Base-by-base conservation (phyloP, 768 basidiomycete genomes). In the Termitomyces sp. region DNA sequence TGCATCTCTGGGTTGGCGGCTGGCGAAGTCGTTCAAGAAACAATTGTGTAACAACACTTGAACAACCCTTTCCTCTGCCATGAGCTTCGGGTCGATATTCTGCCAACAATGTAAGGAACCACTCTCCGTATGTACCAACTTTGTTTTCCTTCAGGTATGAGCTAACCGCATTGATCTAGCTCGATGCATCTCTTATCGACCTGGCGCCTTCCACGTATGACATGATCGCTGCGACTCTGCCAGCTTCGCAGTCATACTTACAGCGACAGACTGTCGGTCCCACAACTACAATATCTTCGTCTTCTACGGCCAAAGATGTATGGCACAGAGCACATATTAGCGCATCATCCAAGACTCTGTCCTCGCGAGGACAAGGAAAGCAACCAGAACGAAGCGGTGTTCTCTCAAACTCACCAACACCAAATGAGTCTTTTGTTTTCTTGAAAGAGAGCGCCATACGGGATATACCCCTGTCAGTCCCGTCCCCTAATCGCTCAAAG, bases 101-200 rank as follows among this genome's bases (percentile, higher is more conserved):
- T 94, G 92, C 66, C 91, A 93, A 68, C 92, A 94, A 73, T 94
- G 92, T 78, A 93, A 92, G 73, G 90, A 95, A 67, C 92, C 91
- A 6, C 74, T 97, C 34, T 87, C 93, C 82, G 89, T 89, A 69
- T 58, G 62, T 71, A 51, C 47, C 44, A 54, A 39, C 47, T 9
- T 26, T 18, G 9, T 20, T 46, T 4, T 20, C 57, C 20, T 41
- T 37, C 42, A 33, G 16, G 44, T 42, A 15, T 45, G 33, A 60
- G 34, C 48, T 37, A 52, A 53, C 36, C 26, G 18, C 10, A n/a
- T 15, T 8, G 39, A 22, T 41, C 20, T 65, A 92, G 84, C 81
- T 94, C 64, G 95, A 98, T 77, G 87, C 86, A n/a, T 94, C 94
- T n/a, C 77, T 97, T 15, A 79, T 90, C 50, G 89, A 93, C 68